These are phyloP conservation scores for Cyclocybe cylindracea DNA, from an alignment of 768 basidiomycete species.

Conservation along the genomic window DNA sequence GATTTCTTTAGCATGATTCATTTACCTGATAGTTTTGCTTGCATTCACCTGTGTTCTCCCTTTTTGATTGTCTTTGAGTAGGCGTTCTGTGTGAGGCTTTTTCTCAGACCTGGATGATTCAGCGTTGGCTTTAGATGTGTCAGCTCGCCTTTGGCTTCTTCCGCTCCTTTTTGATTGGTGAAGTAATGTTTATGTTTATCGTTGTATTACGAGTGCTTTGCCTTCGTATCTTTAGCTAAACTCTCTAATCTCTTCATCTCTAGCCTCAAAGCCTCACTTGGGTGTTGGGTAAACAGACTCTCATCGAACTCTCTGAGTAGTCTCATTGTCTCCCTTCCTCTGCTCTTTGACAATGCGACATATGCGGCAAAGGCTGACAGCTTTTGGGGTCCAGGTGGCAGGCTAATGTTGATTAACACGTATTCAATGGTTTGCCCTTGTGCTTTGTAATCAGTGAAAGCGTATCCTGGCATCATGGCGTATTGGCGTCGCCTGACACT, in stretches of 20 bases:
- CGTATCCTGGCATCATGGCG: conserved; percentile 34
- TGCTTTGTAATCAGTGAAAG: conserved; percentile 40
- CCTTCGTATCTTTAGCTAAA: neutral
- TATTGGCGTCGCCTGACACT: conserved; percentile 25
- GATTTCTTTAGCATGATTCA: too few species aligned
- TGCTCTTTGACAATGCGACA: conserved; percentile 23
- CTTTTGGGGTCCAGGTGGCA: conserved; percentile 20
- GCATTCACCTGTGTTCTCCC: too few species aligned
- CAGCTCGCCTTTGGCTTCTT: too few species aligned
- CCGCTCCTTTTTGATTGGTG: too few species aligned
- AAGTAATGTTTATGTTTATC: too few species aligned
- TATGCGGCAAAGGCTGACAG: conserved; percentile 32
- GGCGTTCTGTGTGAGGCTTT: too few species aligned
- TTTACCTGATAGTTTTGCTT: too few species aligned
- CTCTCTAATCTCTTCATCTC: conserved; percentile 3
- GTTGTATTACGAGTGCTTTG: too few species aligned
- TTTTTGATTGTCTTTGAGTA: too few species aligned
- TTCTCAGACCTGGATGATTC: too few species aligned
- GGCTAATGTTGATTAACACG: conserved; percentile 35
- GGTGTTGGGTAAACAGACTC: conserved; percentile 3
- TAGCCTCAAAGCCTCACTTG: conserved; percentile 1
- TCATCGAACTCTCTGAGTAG: too few species aligned
- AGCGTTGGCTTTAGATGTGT: too few species aligned
- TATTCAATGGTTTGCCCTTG: conserved; percentile 39
- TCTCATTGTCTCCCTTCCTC: conserved; percentile 6